phyloP scores from a whole-genome alignment of 768 basidiomycete genomes.

The Dendrothele bispora region DNA sequence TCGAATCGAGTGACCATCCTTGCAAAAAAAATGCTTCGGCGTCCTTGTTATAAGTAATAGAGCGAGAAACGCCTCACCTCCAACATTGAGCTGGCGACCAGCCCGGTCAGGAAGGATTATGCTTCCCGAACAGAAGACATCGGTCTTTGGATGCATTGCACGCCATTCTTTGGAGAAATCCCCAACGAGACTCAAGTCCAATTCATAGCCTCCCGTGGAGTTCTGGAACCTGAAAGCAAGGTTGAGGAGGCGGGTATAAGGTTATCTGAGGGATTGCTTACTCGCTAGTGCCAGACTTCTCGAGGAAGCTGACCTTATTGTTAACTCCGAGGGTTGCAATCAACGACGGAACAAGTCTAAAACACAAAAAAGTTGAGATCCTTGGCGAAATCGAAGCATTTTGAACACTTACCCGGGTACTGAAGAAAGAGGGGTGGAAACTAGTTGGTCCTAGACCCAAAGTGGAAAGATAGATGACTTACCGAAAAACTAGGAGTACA shows the following conservation, averaged over 20 bases:
- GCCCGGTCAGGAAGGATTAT: conserved; percentile 75
- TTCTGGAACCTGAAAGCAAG: conserved; percentile 43
- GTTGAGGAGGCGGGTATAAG: not conserved
- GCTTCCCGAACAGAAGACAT: conserved; percentile 79
- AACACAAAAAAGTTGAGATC: conserved; percentile 2
- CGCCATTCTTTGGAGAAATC: conserved; percentile 64
- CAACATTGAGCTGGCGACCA: conserved; percentile 64
- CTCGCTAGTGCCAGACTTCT: conserved; percentile 69
- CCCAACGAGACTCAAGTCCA: conserved; percentile 59
- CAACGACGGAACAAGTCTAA: conserved; percentile 68
- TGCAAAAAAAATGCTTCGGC: conserved; percentile 21
- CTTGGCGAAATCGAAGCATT: conserved; percentile 8
- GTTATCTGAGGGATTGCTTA: conserved; percentile 19
- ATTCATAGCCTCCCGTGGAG: conserved; percentile 77
- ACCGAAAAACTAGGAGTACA: conserved; percentile 9
- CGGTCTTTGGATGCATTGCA: conserved; percentile 71
- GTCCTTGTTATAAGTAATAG: not conserved
- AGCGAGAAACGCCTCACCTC: conserved; percentile 38
- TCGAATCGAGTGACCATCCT: conserved; percentile 67
- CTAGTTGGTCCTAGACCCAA: conserved; percentile 10
- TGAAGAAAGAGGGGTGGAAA: conserved; percentile 16
- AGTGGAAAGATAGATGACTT: not conserved
- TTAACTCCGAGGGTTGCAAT: conserved; percentile 78
- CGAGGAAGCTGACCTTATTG: conserved; percentile 79
- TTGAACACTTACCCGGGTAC: conserved; percentile 45